Conservation (phyloP, 2,329 filamentous ascomycete species). For the Aspergillus sp. region DNA sequence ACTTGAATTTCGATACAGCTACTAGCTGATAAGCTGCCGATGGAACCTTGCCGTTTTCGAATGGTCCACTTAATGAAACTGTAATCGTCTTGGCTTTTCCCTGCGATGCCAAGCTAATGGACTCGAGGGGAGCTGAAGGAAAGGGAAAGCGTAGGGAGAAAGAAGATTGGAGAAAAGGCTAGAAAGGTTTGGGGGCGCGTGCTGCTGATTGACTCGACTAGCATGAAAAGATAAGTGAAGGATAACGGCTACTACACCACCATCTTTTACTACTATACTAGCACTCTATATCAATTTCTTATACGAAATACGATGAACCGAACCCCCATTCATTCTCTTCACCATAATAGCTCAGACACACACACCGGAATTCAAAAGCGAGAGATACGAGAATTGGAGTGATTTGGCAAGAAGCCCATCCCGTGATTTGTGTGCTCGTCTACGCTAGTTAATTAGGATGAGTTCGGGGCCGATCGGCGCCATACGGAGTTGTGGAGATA, state of each 20-base stretch:
- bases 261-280: neutral
- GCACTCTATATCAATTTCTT: too few relatives aligned
- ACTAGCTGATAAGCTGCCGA: neutral
- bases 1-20: neutral
- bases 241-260: neutral
- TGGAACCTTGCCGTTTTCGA: neutral
- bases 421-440: conserved; percentile 4
- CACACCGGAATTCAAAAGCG: neutral
- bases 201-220: neutral
- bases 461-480: conserved; percentile 6
- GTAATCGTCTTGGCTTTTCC: conserved; percentile 12
- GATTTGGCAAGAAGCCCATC: neutral
- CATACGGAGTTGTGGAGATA: conserved; percentile 8
- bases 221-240: neutral
- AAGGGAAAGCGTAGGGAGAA: neutral
- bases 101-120: conserved; percentile 8
- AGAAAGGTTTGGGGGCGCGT: neutral
- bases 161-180: neutral
- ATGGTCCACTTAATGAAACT: neutral
- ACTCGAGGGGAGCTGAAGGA: neutral
- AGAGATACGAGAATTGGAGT: neutral
- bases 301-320: too few relatives aligned
- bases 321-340: too few relatives aligned
- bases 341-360: neutral
- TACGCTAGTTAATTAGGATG: neutral